Evolutionary conservation across 768 basidiomycete genomes (phyloP).

Genomic region (Boletus reticulatus): DNA sequence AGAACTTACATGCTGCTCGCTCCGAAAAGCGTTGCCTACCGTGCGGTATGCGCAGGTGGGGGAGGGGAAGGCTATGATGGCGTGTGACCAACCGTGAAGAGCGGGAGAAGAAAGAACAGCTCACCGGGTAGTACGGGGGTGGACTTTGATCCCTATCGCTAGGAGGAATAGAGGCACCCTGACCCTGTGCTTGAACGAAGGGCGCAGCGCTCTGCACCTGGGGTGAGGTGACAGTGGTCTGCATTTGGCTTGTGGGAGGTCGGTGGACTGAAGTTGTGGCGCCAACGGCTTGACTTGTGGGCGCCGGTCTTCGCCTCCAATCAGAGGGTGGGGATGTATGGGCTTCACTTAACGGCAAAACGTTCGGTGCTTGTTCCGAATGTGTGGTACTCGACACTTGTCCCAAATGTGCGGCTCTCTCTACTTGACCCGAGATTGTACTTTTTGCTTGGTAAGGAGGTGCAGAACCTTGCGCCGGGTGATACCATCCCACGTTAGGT

Average conservation of each 20-base stretch:
- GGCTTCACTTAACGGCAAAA: background rate
- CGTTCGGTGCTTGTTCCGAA: background rate
- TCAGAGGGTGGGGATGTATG: background rate
- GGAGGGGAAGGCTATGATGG: conserved; percentile 2
- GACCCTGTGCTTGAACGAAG: background rate
- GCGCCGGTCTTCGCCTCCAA: background rate
- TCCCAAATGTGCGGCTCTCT: background rate
- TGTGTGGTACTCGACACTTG: background rate
- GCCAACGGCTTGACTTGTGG: background rate
- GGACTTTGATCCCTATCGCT: conserved; percentile 11
- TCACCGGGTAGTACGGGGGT: conserved; percentile 27
- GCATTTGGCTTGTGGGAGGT: background rate
- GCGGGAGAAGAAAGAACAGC: background rate
- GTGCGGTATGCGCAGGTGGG: conserved; percentile 1
- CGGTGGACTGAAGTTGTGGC: background rate
- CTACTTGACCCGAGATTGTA: background rate
- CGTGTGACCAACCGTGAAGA: background rate
- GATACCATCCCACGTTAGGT: conserved; percentile 2
- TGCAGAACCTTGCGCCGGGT: background rate
- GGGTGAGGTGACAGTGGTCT: background rate
- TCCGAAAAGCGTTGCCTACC: background rate
- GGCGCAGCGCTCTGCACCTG: background rate
- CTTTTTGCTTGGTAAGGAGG: conserved; percentile 1
- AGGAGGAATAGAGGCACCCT: background rate
- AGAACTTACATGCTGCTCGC: background rate